Conservation (phyloP, 306 rosid species). For the Lotus japonicus region DNA sequence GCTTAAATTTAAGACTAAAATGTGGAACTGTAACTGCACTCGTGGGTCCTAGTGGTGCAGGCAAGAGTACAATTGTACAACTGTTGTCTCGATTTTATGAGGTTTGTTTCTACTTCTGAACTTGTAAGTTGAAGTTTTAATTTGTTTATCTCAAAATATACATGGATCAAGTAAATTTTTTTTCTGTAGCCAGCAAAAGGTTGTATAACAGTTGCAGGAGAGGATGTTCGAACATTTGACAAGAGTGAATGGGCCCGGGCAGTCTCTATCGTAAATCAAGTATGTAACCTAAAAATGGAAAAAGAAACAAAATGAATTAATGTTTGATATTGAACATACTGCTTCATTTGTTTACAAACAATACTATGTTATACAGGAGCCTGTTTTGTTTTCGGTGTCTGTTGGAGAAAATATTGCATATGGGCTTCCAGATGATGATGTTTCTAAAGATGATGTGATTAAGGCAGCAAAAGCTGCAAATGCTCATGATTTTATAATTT, state of each 20-base stretch:
- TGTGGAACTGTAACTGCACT: conserved; percentile 90
- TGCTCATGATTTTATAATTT: conserved; percentile 91
- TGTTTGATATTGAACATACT: conserved; percentile 11
- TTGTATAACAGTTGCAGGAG: conserved; percentile 77
- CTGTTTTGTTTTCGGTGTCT: conserved; percentile 88
- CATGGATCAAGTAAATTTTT: conserved; percentile 9
- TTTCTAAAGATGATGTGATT: conserved; percentile 82
- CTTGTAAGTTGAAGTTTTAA: conserved; percentile 6
- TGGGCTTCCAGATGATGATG: conserved; percentile 91
- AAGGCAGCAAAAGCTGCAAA: conserved; percentile 98
- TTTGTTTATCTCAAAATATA: conserved; percentile 9
- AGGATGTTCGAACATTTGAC: conserved; percentile 87
- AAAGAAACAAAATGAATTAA: background rate
- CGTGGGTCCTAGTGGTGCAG: conserved; percentile 90
- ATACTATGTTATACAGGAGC: conserved; percentile 53
- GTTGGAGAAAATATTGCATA: conserved; percentile 96
- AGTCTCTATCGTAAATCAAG: conserved; percentile 84
- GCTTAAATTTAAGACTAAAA: conserved; percentile 66
- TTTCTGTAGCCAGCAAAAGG: conserved; percentile 73
- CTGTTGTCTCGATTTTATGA: conserved; percentile 90
- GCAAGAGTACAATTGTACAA: conserved; percentile 93
- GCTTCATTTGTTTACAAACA: conserved; percentile 6
- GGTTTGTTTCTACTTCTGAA: conserved; percentile 42
- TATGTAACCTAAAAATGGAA: conserved; percentile 23
- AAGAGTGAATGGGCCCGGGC: conserved; percentile 92